Conservation (phyloP, 176 grass and related monocot species). For the Eragrostis curvula region DNA sequence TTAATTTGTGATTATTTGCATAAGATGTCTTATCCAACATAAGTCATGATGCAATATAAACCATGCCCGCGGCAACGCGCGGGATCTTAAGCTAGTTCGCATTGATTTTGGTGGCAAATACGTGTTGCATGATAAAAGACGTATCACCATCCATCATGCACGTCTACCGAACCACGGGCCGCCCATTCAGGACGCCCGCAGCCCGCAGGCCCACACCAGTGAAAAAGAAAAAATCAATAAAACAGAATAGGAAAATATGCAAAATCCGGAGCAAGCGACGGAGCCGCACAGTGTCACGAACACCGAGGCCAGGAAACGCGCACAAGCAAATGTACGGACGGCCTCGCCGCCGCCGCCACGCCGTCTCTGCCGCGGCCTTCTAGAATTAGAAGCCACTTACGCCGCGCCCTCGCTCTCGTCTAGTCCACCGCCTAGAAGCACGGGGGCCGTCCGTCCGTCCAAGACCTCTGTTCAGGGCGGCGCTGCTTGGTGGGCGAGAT, state of each 20-base stretch:
- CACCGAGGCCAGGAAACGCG: background rate
- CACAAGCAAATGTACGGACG: slow-evolving; percentile 14
- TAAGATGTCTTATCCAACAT: too few species aligned
- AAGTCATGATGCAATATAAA: too few species aligned
- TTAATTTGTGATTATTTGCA: too few species aligned
- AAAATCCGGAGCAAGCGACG: background rate
- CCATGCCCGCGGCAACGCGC: too few species aligned
- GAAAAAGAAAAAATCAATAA: background rate
- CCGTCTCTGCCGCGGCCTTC: background rate
- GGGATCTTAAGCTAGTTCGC: too few species aligned
- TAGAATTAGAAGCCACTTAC: background rate
- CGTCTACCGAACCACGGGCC: background rate
- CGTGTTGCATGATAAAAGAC: too few species aligned
- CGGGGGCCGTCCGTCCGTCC: background rate
- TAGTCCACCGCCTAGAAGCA: background rate
- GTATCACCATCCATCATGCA: too few species aligned
- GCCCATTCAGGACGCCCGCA: background rate
- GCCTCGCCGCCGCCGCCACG: background rate
- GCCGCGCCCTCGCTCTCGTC: background rate
- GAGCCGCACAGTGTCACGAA: slow-evolving; percentile 25
- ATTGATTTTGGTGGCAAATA: too few species aligned
- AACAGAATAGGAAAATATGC: background rate
- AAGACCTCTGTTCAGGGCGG: background rate
- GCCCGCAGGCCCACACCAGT: background rate
- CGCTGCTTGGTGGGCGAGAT: slow-evolving; percentile 27